A percentile compares a stretch with the other conserved stretches of the same genome.
These are phyloP conservation scores for Podospora fimiseda DNA, from an alignment of 495 filamentous ascomycete genomes.

Conservation along the genomic window DNA sequence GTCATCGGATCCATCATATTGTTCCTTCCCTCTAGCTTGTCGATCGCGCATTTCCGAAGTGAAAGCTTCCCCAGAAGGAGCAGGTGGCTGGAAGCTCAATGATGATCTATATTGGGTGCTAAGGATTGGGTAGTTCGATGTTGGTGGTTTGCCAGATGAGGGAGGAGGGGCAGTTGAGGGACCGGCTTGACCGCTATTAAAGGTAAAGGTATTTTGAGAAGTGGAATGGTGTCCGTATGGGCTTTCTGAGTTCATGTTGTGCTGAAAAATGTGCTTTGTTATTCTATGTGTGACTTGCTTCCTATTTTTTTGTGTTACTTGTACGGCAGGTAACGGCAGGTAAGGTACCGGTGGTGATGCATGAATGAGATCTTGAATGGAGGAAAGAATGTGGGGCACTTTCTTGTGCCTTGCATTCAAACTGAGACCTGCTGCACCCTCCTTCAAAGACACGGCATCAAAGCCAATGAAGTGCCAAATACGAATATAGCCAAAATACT, in stretches of 20 bases:
- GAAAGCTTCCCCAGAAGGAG: constrained; percentile 20
- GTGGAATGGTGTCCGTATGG: too few species aligned
- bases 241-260: too few species aligned
- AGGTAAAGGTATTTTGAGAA: too few species aligned
- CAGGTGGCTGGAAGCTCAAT: neutral
- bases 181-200: too few species aligned
- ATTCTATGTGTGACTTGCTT: neutral
- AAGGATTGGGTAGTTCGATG: constrained; percentile 2
- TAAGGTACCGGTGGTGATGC: neutral
- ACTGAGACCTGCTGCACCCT: too few species aligned
- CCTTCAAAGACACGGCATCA: too few species aligned
- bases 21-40: constrained; percentile 50
- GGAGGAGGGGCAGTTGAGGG: neutral
- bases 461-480: too few species aligned
- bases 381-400: neutral
- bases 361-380: neutral
- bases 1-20: constrained; percentile 31
- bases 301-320: neutral
- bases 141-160: neutral
- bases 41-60: constrained; percentile 42
- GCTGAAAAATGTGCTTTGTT: too few species aligned
- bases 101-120: neutral
- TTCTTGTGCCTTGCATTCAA: too few species aligned
- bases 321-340: neutral
- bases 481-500: too few species aligned